Conservation (phyloP, 108 stramenopile species). For the Fistulifera solaris region DNA sequence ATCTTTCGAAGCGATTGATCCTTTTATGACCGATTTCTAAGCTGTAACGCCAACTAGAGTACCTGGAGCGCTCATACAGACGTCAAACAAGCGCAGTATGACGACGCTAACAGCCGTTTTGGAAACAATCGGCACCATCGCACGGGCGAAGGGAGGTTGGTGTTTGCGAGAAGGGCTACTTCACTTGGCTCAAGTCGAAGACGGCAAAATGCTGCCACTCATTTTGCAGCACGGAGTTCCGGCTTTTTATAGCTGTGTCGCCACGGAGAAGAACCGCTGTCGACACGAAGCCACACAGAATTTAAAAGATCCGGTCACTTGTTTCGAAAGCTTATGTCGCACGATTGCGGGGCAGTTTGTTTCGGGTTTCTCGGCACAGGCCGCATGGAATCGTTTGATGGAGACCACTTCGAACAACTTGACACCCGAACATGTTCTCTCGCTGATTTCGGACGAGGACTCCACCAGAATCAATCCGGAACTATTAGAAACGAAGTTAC, state of each 20-base stretch:
- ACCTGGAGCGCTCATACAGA: no score
- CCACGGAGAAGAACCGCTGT: slow-evolving; percentile 6
- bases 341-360: slow-evolving; percentile 47
- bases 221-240: slow-evolving; percentile 26
- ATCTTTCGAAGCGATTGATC: no score
- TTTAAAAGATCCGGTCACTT: slow-evolving; percentile 18
- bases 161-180: slow-evolving; percentile 26
- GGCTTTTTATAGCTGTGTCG: slow-evolving; percentile 7
- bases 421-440: slow-evolving; percentile 17
- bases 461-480: no score
- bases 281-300: slow-evolving; percentile 12
- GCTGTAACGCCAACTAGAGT: no score
- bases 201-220: slow-evolving; percentile 15
- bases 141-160: slow-evolving; percentile 28
- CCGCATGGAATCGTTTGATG: slow-evolving; percentile 28
- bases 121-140: background rate
- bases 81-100: no score
- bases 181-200: slow-evolving; percentile 14
- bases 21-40: no score
- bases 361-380: slow-evolving; percentile 29
- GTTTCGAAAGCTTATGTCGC: slow-evolving; percentile 41
- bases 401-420: slow-evolving; percentile 6
- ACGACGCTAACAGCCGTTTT: no score
- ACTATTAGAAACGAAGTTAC: slow-evolving; percentile 16
- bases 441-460: slow-evolving; percentile 14